Conservation (phyloP, 176 grass and related monocot genomes). For the Oryza rufipogon region DNA sequence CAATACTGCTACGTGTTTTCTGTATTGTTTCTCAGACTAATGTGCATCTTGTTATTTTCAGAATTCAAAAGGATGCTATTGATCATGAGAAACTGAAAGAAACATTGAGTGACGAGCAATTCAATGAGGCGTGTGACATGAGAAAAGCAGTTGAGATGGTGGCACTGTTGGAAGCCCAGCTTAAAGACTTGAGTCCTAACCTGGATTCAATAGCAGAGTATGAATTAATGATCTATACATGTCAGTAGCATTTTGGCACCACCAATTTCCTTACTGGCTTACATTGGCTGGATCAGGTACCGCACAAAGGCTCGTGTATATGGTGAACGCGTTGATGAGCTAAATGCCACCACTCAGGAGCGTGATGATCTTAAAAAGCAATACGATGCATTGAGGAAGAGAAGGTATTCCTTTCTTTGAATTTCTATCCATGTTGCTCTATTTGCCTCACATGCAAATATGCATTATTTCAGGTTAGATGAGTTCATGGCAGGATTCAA, state of each 20-base stretch:
- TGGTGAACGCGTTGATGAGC: slow-evolving; percentile 72
- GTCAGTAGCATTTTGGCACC: slow-evolving; percentile 6
- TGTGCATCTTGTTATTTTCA: slow-evolving; percentile 38
- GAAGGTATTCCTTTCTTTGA: slow-evolving; percentile 46
- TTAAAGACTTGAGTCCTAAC: slow-evolving; percentile 96
- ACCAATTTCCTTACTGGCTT: slow-evolving; percentile 26
- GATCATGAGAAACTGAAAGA: slow-evolving; percentile 88
- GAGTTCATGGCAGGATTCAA: slow-evolving; percentile 99
- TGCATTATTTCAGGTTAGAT: slow-evolving; percentile 74
- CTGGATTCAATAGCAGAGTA: slow-evolving; percentile 99
- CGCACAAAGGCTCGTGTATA: slow-evolving; percentile 73
- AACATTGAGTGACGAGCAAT: slow-evolving; percentile 60
- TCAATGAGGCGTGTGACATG: slow-evolving; percentile 66
- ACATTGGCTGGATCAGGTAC: slow-evolving; percentile 60
- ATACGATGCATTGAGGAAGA: slow-evolving; percentile 87
- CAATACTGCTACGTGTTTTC: slow-evolving; percentile 8
- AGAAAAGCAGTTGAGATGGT: slow-evolving; percentile 90
- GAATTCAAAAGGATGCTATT: slow-evolving; percentile 86
- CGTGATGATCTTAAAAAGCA: slow-evolving; percentile 89
- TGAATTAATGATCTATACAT: slow-evolving; percentile 20
- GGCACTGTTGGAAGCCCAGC: slow-evolving; percentile 80
- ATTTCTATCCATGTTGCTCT: background rate
- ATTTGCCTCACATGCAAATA: slow-evolving; percentile 21
- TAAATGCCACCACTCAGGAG: slow-evolving; percentile 81
- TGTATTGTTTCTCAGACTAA: background rate